Base-by-base conservation (phyloP, 305 asterid genomes). In the Solanum hybrid region DNA sequence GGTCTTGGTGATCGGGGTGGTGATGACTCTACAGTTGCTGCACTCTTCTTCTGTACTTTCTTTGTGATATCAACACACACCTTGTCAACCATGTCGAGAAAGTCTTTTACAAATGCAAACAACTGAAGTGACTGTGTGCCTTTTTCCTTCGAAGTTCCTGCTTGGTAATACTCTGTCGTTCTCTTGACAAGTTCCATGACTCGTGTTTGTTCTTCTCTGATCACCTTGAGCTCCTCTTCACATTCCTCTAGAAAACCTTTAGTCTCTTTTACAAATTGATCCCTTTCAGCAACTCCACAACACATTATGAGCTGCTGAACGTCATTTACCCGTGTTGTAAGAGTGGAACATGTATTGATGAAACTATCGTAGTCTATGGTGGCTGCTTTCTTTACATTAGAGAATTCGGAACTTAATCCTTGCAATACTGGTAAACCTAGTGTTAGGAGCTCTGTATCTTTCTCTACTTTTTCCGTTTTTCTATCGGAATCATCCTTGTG, bases 341-440 rank as follows among this genome's bases (percentile, higher is more conserved):
- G 95, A 89, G 70, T 68, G 11, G 94, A 86, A 77, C 90, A 92
- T 87, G 38, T 88, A 84, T 86, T 82, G 85, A 89, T 91, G 94
- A 96, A 92, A 84, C 93, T 92, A 29, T 95, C 94, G 29, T 91
- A 91, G 84, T 96, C 98, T 77, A 94, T 89, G 72, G 89, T 61
- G 4, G 98, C 96, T 31, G 97, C 93, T 91, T 92, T 96, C 93
- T 94, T 97, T 86, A 95, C 97, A 73, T 95, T 95, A n/a, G 93
- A 85, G 82, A 94, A 92, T 38, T 95, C 95, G 0, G 75, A 76
- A 68, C 88, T 91, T 37, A 94, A 77, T 22, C 93, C 87, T 79
- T 82, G 93, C 41, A 96, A 73, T 12, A 87, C 90, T 5, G 94
- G 94, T 86, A 96, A 90, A 4, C 98, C 99, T 11, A 93, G 93